Percentiles rank a stretch among this genome's conserved stretches.
Conservation (phyloP, 2,329 filamentous ascomycete genomes). For the Xylaria digitata region DNA sequence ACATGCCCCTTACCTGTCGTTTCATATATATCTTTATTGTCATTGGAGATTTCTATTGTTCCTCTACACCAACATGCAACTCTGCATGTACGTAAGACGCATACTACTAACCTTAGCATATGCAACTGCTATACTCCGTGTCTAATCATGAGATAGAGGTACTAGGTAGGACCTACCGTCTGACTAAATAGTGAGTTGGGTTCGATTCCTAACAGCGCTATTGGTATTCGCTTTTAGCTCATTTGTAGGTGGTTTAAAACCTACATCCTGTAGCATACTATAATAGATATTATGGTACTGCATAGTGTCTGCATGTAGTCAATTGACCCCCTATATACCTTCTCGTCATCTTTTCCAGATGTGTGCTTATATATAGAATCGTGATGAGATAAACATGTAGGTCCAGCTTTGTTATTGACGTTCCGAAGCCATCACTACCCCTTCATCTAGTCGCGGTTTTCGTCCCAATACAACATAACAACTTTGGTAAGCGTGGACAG, state of each 20-base stretch:
- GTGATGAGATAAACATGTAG: neutral
- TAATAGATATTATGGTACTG: neutral
- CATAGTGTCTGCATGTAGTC: neutral
- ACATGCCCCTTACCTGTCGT: too few relatives aligned
- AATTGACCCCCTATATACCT: neutral
- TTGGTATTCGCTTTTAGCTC: too few relatives aligned
- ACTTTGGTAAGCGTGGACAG: conserved; percentile 61
- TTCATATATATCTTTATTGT: neutral
- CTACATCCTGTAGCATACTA: neutral
- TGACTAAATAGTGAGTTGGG: too few relatives aligned
- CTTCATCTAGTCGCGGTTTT: conserved; percentile 58
- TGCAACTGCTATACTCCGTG: too few relatives aligned
- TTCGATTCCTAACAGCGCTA: too few relatives aligned
- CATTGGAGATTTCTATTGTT: neutral
- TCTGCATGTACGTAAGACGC: neutral
- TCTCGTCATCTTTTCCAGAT: neutral
- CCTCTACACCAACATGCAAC: neutral
- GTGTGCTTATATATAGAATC: neutral
- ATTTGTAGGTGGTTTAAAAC: too few relatives aligned
- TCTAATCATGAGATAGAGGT: too few relatives aligned
- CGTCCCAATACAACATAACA: conserved; percentile 64
- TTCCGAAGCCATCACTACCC: conserved; percentile 7
- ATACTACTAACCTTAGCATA: too few relatives aligned
- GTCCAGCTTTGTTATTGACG: conserved; percentile 5
- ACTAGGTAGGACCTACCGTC: too few relatives aligned